These are phyloP conservation scores for Aspergillus sp. DNA, from an alignment of 2,329 filamentous ascomycete species.

Conservation along the genomic window DNA sequence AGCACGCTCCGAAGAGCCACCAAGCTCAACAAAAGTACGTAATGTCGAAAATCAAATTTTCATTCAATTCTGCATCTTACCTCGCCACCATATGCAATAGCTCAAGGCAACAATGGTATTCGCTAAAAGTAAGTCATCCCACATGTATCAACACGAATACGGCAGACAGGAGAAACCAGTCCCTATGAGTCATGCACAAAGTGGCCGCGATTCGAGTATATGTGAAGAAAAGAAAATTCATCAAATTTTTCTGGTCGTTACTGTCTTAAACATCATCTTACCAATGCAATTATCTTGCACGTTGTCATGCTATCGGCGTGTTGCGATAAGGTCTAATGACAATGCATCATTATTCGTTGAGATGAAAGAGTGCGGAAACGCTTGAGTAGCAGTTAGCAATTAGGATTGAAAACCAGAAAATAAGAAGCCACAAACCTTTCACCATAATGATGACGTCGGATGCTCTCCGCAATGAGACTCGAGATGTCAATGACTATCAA, in stretches of 20 bases:
- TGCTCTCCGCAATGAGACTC: slow-evolving; percentile 82
- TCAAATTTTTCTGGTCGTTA: slow-evolving; percentile 16
- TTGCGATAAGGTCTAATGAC: no score
- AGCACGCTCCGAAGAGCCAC: no score
- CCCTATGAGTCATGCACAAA: no score
- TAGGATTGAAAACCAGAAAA: slow-evolving; percentile 6
- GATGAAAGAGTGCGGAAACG: slow-evolving; percentile 58
- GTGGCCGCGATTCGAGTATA: no score
- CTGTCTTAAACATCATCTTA: slow-evolving; percentile 17
- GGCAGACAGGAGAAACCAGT: no score
- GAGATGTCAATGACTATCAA: slow-evolving; percentile 86
- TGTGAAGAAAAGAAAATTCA: slow-evolving; percentile 5
- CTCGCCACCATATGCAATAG: no score
- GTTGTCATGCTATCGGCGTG: no score
- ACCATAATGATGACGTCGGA: slow-evolving; percentile 93
- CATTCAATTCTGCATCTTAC: no score
- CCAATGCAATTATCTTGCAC: slow-evolving; percentile 3
- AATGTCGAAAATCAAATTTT: slow-evolving; percentile 1
- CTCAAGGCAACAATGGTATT: no score
- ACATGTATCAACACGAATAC: no score
- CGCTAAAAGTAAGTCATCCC: no score
- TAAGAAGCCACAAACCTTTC: slow-evolving; percentile 65
- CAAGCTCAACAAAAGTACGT: slow-evolving; percentile 1
- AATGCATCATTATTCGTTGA: slow-evolving; percentile 38
- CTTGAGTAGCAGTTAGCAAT: slow-evolving; percentile 25